Evolutionary conservation across 768 basidiomycete genomes (phyloP).

Genomic region (Pholiota molesta): DNA sequence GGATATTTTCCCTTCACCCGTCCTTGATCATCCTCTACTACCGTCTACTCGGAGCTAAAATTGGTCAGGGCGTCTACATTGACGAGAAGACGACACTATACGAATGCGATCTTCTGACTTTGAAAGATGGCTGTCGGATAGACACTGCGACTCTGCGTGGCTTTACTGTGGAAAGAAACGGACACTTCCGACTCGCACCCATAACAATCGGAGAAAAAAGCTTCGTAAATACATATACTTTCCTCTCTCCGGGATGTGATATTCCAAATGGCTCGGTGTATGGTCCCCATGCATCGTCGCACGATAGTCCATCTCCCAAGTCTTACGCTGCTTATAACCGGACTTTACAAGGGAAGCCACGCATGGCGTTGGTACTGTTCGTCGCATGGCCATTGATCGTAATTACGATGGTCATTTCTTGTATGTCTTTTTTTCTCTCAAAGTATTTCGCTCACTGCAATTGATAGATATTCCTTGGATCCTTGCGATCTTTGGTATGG

Average conservation of each 20-base stretch:
- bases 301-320: slow-evolving; percentile 38
- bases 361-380: slow-evolving; percentile 34
- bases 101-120: slow-evolving; percentile 47
- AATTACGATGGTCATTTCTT: slow-evolving; percentile 35
- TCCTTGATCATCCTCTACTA: slow-evolving; percentile 42
- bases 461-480: slow-evolving; percentile 46
- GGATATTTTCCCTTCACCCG: slow-evolving; percentile 43
- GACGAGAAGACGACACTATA: slow-evolving; percentile 41
- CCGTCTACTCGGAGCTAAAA: slow-evolving; percentile 46
- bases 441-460: background rate
- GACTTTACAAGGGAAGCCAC: slow-evolving; percentile 35
- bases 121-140: slow-evolving; percentile 46
- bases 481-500: slow-evolving; percentile 40
- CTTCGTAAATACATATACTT: slow-evolving; percentile 46
- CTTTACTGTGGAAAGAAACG: slow-evolving; percentile 49
- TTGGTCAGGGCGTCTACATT: slow-evolving; percentile 43
- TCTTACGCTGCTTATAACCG: slow-evolving; percentile 43
- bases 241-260: slow-evolving; percentile 41
- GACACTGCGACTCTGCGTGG: slow-evolving; percentile 43
- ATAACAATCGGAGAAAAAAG: slow-evolving; percentile 41
- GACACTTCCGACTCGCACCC: slow-evolving; percentile 42
- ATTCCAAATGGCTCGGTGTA: slow-evolving; percentile 41
- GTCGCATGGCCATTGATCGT: slow-evolving; percentile 44
- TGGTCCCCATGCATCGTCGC: slow-evolving; percentile 50
- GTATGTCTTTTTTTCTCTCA: slow-evolving; percentile 23